Base-by-base conservation (phyloP, 1,284 basidiomycete species). In the Calocybe gambosa region DNA sequence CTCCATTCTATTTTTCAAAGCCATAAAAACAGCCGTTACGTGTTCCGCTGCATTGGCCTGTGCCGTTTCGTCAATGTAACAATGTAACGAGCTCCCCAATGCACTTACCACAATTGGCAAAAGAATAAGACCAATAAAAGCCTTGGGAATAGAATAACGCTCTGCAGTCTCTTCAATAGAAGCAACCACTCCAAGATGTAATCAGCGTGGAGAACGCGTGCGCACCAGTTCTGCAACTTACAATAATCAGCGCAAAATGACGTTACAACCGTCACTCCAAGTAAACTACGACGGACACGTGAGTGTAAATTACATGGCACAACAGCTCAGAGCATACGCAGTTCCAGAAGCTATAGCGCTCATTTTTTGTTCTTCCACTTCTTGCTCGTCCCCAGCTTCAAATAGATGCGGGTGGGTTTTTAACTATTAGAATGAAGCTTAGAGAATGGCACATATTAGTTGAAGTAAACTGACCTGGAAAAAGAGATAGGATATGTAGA, bases 161-260 rank as follows among this genome's bases (percentile, higher is more conserved):
- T 78, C 68, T 1, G 91, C 89, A 19, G 89, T 90, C 63, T 93
- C 89, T 62, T 94, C 92, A 51, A 94, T 94, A 1, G 89, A 91
- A 5, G 83, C 87, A 21, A 95, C 91, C 60, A 91, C 86, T 89
- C 48, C 34, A 44, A 47, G 15, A 23, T 35, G 26, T 15, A 34
- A 39, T 23, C 16, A 42, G 8, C 1, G 31, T 9, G 8, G 2
- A 39, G 8, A 5, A 6, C 10, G 36, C 7, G 20, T 2, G 6
- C 15, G 5, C 12, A 33, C 31, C 41, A 42, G 36, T 46, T 43
- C n/a, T 9, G 39, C 15, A 15, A 72, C 81, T 56, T 58, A 82
- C 85, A 59, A 55, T 76, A 82, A 59, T 91, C 92, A 33, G 92
- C 93, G 53, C 86, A 89, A 68, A 94, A 92, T 0, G 89, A 78